phyloP scores from a whole-genome alignment of 192 early-diverging fungal genomes.

The Entomortierella beljakovae region DNA sequence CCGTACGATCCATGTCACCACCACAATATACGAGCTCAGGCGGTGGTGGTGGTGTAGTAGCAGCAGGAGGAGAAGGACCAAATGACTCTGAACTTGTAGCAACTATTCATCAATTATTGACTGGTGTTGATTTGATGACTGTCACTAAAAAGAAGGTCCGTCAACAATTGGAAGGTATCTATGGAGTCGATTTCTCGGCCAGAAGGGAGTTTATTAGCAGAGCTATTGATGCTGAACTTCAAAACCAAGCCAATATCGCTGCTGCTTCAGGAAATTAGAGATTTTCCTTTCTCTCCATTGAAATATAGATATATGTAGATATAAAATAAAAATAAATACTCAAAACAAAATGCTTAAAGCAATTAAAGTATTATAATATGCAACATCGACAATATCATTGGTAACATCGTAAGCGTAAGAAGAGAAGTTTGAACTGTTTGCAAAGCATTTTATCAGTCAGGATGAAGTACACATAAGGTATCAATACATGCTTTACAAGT shows the following conservation, averaged over 20 bases:
- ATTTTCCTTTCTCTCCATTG: too few species aligned
- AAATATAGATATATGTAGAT: too few species aligned
- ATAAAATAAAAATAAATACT: too few species aligned
- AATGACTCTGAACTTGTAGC: conserved; percentile 81
- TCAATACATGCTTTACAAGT: too few species aligned
- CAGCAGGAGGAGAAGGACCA: conserved; percentile 62
- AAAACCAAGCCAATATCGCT: conserved; percentile 15
- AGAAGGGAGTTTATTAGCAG: conserved; percentile 81
- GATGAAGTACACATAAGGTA: too few species aligned
- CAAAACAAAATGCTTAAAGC: too few species aligned
- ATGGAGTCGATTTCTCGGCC: conserved; percentile 73
- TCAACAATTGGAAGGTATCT: conserved; percentile 70
- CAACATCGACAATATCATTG: too few species aligned
- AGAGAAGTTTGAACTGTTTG: too few species aligned
- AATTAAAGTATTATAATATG: too few species aligned
- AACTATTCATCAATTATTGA: conserved; percentile 79
- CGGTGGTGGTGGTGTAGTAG: neutral
- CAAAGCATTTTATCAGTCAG: too few species aligned
- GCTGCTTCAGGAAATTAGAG: too few species aligned
- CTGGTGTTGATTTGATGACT: conserved; percentile 73
- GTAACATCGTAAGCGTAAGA: too few species aligned
- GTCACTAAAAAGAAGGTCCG: conserved; percentile 89
- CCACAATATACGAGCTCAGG: conserved; percentile 1
- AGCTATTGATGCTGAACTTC: conserved; percentile 67
- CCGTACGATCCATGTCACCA: neutral